These are phyloP conservation scores for Magnusiomyces ingens DNA, from an alignment of 1,139 yeast species.

Conservation along the genomic window DNA sequence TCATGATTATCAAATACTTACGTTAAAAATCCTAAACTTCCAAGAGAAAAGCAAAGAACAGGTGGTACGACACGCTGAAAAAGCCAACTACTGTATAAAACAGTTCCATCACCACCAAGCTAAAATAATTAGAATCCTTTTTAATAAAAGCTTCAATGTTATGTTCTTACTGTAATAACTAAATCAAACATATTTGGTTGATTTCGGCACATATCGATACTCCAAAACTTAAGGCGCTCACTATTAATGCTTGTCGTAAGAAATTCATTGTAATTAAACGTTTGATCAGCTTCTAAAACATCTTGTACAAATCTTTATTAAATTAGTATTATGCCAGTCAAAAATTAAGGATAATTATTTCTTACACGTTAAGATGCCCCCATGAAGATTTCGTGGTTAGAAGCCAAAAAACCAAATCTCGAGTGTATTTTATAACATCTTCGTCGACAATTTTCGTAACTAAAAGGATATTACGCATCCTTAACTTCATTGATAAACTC, in stretches of 20 bases:
- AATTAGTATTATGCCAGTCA: background rate
- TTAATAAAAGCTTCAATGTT: conserved; percentile 33
- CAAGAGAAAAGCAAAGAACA: conserved; percentile 71
- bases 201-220: conserved; percentile 42
- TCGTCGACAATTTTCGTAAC: conserved; percentile 66
- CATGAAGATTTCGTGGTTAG: conserved; percentile 36
- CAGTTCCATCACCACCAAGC: conserved; percentile 89
- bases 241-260: conserved; percentile 30
- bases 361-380: conserved; percentile 34
- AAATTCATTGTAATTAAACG: conserved; percentile 41
- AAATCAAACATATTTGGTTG: conserved; percentile 51
- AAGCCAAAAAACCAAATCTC: conserved; percentile 54
- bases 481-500: conserved; percentile 47
- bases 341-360: background rate
- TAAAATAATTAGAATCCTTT: conserved; percentile 27
- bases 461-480: conserved; percentile 52
- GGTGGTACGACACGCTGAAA: conserved; percentile 75
- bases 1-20: conserved; percentile 9
- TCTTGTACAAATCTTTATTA: conserved; percentile 43
- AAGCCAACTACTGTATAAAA: conserved; percentile 56
- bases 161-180: conserved; percentile 32
- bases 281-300: conserved; percentile 39
- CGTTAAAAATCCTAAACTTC: conserved; percentile 75
- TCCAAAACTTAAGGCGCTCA: conserved; percentile 51
- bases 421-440: conserved; percentile 48